A percentile compares a stretch with the other conserved stretches of the same genome.
Conservation (phyloP, 805 yeast species). For the Brettanomyces sp. region DNA sequence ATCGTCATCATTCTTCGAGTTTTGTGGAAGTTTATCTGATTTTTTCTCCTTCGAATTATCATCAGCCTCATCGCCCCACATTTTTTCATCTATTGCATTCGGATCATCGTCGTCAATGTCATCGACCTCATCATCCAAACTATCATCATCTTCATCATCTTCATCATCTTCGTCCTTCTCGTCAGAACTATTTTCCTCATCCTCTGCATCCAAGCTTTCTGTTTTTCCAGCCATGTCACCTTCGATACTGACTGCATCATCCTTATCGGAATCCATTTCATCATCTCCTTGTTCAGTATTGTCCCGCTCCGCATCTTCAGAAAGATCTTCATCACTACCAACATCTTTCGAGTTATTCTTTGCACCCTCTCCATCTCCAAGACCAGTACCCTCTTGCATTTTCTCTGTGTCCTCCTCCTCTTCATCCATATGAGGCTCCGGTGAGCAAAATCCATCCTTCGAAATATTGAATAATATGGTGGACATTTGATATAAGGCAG, state of each 20-base stretch:
- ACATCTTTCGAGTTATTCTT: slow-evolving; percentile 72
- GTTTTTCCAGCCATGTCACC: slow-evolving; percentile 95
- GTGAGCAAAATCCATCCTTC: slow-evolving; percentile 84
- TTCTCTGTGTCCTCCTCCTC: slow-evolving; percentile 40
- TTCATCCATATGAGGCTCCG: slow-evolving; percentile 65
- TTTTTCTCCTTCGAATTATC: slow-evolving; percentile 76
- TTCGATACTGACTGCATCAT: slow-evolving; percentile 87
- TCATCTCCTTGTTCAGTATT: slow-evolving; percentile 67
- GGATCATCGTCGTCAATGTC: slow-evolving; percentile 87
- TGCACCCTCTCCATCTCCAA: slow-evolving; percentile 77
- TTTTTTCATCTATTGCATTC: slow-evolving; percentile 89
- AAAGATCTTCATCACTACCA: slow-evolving; percentile 84
- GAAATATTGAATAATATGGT: slow-evolving; percentile 51
- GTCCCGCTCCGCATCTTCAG: slow-evolving; percentile 64
- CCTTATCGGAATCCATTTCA: slow-evolving; percentile 58
- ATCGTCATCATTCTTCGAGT: slow-evolving; percentile 16
- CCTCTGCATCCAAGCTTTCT: slow-evolving; percentile 64
- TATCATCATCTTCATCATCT: slow-evolving; percentile 45
- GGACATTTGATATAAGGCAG: slow-evolving; percentile 53
- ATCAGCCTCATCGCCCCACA: slow-evolving; percentile 93
- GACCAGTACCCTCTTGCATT: slow-evolving; percentile 85
- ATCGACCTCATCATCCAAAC: slow-evolving; percentile 81
- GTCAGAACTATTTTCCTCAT: slow-evolving; percentile 37
- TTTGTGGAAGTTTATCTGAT: slow-evolving; percentile 59
- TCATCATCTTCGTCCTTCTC: slow-evolving; percentile 40